Percentiles rank a stretch among this genome's conserved stretches.
Conservation (phyloP, 1,139 yeast genomes). For the Candida neerlandica region DNA sequence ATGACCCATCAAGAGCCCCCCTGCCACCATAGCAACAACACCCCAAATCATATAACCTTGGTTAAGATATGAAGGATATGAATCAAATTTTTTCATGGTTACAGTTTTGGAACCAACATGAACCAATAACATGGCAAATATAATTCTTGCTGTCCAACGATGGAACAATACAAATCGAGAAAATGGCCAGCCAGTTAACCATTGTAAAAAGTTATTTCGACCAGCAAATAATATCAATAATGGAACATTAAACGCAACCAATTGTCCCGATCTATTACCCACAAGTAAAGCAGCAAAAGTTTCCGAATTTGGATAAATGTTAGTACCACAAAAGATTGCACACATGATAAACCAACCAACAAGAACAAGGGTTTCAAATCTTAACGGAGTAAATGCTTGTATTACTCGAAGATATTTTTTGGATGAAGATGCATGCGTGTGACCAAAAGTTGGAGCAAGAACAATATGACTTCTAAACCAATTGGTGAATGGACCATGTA, state of each 20-base stretch:
- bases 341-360: conserved; percentile 14
- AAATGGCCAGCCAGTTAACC: conserved; percentile 28
- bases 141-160: conserved; percentile 26
- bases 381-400: conserved; percentile 21
- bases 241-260: conserved; percentile 23
- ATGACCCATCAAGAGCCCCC: conserved; percentile 40
- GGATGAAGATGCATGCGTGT: conserved; percentile 12
- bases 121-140: conserved; percentile 18
- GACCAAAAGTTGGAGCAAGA: conserved; percentile 15
- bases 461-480: conserved; percentile 14
- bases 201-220: conserved; percentile 27
- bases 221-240: conserved; percentile 27
- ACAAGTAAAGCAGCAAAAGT: conserved; percentile 19
- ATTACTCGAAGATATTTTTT: not conserved
- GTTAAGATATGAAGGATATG: conserved; percentile 29
- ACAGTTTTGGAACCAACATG: conserved; percentile 20
- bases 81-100: conserved; percentile 12
- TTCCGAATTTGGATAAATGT: conserved; percentile 16
- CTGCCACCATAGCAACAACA: conserved; percentile 41
- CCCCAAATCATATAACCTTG: conserved; percentile 50
- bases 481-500: conserved; percentile 13
- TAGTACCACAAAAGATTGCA: conserved; percentile 17
- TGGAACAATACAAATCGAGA: conserved; percentile 24
- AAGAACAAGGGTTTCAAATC: conserved; percentile 23
- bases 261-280: conserved; percentile 29